Conservation (phyloP, 2,329 filamentous ascomycete species). For the Aureobasidium zeae region DNA sequence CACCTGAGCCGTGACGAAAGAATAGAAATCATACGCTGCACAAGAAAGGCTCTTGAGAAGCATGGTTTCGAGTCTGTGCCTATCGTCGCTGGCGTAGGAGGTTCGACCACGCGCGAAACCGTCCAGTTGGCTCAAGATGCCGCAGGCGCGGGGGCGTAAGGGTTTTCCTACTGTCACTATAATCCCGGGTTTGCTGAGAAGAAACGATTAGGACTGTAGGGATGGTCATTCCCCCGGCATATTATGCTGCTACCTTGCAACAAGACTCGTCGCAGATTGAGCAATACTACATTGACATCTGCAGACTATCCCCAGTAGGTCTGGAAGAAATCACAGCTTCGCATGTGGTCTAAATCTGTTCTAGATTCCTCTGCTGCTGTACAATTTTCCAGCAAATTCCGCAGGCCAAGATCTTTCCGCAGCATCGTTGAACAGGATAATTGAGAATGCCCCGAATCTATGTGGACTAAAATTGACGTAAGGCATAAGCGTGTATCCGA, state of each 20-base stretch:
- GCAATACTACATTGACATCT: constrained; percentile 7
- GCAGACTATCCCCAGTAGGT: background rate
- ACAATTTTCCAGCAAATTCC: constrained; percentile 6
- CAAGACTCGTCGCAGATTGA: background rate
- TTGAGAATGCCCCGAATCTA: background rate
- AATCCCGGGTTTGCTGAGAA: background rate
- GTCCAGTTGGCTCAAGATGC: background rate
- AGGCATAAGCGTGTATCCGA: background rate
- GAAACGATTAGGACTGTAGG: background rate
- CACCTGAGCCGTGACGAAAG: constrained; percentile 8
- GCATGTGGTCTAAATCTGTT: background rate
- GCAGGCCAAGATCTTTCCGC: constrained; percentile 1
- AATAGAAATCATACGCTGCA: background rate
- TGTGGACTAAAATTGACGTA: constrained; percentile 5
- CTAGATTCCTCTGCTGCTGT: constrained; percentile 6
- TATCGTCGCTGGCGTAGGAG: constrained; percentile 5
- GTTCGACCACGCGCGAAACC: constrained; percentile 1
- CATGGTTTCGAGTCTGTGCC: background rate
- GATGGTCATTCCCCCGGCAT: constrained; percentile 8
- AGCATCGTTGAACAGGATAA: background rate
- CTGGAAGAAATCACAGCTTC: background rate
- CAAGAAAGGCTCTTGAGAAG: background rate
- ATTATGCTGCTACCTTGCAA: constrained; percentile 7
- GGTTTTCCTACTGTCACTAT: background rate
- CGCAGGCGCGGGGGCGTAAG: constrained; percentile 6